phyloP scores from a whole-genome alignment of 2,329 filamentous ascomycete species.

The Reticulascus tulasneorum region DNA sequence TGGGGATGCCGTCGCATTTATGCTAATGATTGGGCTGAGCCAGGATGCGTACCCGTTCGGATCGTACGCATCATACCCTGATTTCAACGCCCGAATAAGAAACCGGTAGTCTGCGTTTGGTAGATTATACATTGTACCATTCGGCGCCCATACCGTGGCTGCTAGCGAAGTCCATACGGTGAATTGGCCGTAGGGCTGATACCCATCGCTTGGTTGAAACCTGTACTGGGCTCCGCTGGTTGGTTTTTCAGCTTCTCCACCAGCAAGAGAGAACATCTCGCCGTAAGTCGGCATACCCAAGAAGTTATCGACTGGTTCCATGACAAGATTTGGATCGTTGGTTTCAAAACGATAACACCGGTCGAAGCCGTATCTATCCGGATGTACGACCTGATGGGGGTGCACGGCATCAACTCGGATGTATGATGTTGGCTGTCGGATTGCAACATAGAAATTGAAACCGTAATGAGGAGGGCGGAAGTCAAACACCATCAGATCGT shows the following conservation, averaged over 20 bases:
- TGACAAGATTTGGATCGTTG: conserved; percentile 1
- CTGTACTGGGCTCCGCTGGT: no score
- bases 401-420: conserved; percentile 5
- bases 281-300: conserved; percentile 8
- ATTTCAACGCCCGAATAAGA: conserved; percentile 4
- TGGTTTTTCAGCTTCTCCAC: no score
- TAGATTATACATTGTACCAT: conserved; percentile 7
- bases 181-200: conserved; percentile 4
- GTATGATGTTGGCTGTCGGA: conserved; percentile 6
- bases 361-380: no score
- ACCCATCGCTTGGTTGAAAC: no score
- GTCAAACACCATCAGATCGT: conserved; percentile 3
- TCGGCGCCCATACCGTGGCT: no score
- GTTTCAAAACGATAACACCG: no score
- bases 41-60: conserved; percentile 6
- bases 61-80: conserved; percentile 1
- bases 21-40: conserved; percentile 6
- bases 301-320: conserved; percentile 6
- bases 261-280: conserved; percentile 3
- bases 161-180: conserved; percentile 8
- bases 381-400: no score
- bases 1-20: conserved; percentile 5
- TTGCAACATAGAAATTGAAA: conserved; percentile 4
- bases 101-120: conserved; percentile 10
- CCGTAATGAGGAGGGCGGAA: conserved; percentile 3